These are phyloP conservation scores for Wickerhamiella galacta DNA, from an alignment of 805 yeast genomes.

Conservation along the genomic window DNA sequence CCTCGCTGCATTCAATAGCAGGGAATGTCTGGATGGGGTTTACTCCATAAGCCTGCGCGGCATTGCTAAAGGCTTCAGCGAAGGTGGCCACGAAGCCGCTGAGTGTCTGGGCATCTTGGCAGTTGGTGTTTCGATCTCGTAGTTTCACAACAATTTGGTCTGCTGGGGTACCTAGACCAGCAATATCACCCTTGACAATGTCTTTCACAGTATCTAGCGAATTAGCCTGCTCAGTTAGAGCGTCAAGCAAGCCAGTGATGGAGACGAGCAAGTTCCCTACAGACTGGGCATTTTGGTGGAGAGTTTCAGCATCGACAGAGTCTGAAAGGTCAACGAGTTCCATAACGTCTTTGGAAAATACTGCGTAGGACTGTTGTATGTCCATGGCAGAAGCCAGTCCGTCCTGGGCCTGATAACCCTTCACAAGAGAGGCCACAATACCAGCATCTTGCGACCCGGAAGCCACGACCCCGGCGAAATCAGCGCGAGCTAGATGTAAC, in stretches of 20 bases:
- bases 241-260: conserved; percentile 9
- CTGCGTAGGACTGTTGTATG: conserved; percentile 16
- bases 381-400: conserved; percentile 18
- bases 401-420: conserved; percentile 7
- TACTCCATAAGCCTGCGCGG: too few species aligned
- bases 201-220: conserved; percentile 12
- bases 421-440: conserved; percentile 7
- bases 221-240: conserved; percentile 12
- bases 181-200: conserved; percentile 15
- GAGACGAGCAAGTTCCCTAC: conserved; percentile 6
- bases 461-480: too few species aligned
- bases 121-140: too few species aligned
- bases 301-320: conserved; percentile 5
- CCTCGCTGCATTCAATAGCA: too few species aligned
- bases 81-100: too few species aligned
- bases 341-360: conserved; percentile 11
- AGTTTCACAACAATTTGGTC: conserved; percentile 9
- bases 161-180: conserved; percentile 11
- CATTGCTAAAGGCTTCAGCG: too few species aligned
- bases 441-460: too few species aligned
- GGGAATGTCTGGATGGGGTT: too few species aligned
- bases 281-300: conserved; percentile 5
- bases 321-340: conserved; percentile 7
- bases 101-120: too few species aligned
- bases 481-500: too few species aligned